Base-by-base conservation (phyloP, 78 protist species). In the Polysphondylium violaceum region DNA sequence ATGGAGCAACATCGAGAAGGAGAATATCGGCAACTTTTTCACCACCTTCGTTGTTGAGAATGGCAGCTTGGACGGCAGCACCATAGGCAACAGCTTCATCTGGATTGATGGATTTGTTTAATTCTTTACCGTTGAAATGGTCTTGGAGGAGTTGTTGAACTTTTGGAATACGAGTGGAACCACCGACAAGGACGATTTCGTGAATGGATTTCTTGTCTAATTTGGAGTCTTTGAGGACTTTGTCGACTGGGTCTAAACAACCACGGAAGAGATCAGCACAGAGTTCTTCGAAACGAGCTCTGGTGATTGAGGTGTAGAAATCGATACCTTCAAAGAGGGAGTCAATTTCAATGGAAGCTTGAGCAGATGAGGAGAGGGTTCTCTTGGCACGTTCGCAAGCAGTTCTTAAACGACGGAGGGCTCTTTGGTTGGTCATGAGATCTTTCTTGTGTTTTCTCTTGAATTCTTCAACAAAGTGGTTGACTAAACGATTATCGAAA, bases 1-100 rank as follows among this genome's bases (percentile, higher is more conserved):
- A 95, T n/a, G 99, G 99, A 19, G 99, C 93, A n/a, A 98, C 99
- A 93, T 99, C 99, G 56, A 98, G 87, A 41, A 98, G 95, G 43
- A 98, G 86, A 40, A 98, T 60, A 38, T 97, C 96, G 73, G 93
- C 58, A 31, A 97, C 98, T 98, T 68, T 99, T 63, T 67, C 86
- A 56, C 97, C 97, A 71, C 79, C 91, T 61, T 83, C 91, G 23
- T 83, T 83, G 17, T 96, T 71, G 40, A 98, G 95, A 47, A 99
- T 95, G 64, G 98, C 98, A 40, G 94, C 94, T 72, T 95, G 97
- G 59, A 93, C 95, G 36, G 98, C 98, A 29, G 98, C 98, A 65
- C 98, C 98, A 50, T 93, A 95, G 77, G 96, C 95, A 16, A 96
- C 96, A 51, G 98, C 98, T 78, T 96, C 98, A 44, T 97, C 99